phyloP scores from a whole-genome alignment of 1,284 basidiomycete genomes.

The Ganoderma meredithae region DNA sequence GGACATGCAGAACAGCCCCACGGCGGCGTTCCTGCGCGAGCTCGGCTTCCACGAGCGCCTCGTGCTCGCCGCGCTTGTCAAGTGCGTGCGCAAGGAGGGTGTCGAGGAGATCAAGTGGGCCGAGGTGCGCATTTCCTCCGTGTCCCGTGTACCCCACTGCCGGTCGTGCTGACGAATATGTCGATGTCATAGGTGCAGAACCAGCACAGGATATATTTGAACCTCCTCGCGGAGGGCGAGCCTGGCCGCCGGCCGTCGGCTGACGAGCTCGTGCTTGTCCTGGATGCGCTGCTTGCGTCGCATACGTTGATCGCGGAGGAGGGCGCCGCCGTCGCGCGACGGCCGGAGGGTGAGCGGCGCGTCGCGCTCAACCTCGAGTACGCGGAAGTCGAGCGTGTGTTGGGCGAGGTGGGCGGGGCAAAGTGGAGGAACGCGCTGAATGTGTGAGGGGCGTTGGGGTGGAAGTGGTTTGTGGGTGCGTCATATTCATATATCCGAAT shows the following conservation, averaged over 20 bases:
- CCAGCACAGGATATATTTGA: constrained; percentile 72
- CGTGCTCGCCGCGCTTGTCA: constrained; percentile 88
- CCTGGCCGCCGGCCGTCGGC: constrained; percentile 59
- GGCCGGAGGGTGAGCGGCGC: constrained; percentile 63
- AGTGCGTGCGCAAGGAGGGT: constrained; percentile 85
- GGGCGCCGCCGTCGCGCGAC: constrained; percentile 57
- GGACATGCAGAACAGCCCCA: constrained; percentile 92
- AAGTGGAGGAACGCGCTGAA: constrained; percentile 69
- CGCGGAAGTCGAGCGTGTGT: constrained; percentile 74
- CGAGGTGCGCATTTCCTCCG: constrained; percentile 57
- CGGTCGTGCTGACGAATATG: not conserved
- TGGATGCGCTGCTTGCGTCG: constrained; percentile 75
- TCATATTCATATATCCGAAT: not conserved
- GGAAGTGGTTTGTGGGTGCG: not conserved
- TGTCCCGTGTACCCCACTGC: too few species aligned
- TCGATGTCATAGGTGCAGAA: constrained; percentile 57
- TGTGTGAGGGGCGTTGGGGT: constrained; percentile 26
- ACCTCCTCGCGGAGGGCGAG: constrained; percentile 56
- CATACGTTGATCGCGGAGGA: constrained; percentile 78
- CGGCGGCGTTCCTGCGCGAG: constrained; percentile 80
- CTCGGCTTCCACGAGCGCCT: constrained; percentile 89
- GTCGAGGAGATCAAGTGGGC: constrained; percentile 88
- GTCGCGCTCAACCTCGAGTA: constrained; percentile 76
- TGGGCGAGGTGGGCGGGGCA: constrained; percentile 74
- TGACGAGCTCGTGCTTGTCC: constrained; percentile 64